Conservation (phyloP, 2,329 filamentous ascomycete species). For the Trichoderma lentiforme region DNA sequence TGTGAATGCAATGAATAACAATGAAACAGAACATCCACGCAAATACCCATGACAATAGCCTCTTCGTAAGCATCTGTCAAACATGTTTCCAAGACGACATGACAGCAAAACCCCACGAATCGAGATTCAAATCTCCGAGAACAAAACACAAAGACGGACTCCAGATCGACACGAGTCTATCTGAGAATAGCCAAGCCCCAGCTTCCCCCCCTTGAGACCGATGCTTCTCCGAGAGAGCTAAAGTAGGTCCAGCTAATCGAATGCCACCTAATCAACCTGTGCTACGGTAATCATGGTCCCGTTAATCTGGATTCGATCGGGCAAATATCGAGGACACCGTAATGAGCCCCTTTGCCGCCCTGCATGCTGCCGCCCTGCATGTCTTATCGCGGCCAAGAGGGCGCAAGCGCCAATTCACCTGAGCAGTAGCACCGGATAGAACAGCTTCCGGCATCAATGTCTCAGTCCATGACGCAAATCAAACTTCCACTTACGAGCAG, state of each 20-base stretch:
- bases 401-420: neutral
- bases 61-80: neutral
- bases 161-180: neutral
- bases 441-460: neutral
- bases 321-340: neutral
- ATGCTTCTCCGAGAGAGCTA: neutral
- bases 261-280: neutral
- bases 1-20: too few species aligned
- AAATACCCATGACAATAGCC: neutral
- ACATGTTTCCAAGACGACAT: neutral
- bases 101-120: neutral
- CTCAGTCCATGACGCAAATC: neutral
- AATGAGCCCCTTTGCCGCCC: neutral
- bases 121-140: neutral
- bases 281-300: neutral
- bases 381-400: neutral
- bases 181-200: neutral
- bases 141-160: neutral
- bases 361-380: neutral
- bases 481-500: neutral
- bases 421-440: neutral
- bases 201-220: neutral
- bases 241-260: neutral
- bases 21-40: too few species aligned
- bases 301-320: neutral